These are phyloP conservation scores for Rubroshorea leprosula DNA, from an alignment of 345 rosid species.

Conservation along the genomic window DNA sequence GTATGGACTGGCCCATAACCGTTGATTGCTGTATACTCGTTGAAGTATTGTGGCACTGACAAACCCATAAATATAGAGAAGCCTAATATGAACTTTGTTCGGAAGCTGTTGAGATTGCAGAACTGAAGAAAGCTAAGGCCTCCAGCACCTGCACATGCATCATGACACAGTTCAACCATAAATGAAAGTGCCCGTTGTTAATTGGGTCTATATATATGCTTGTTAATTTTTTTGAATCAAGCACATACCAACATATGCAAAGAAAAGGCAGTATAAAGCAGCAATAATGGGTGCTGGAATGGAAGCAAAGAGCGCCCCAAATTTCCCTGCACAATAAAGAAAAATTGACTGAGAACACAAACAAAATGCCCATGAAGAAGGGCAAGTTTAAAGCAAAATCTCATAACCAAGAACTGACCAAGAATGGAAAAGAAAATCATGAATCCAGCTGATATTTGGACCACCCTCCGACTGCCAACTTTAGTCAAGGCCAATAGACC, in stretches of 20 bases:
- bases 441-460: constrained; percentile 93
- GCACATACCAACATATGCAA: constrained; percentile 81
- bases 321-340: constrained; percentile 58
- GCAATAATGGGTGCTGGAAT: constrained; percentile 80
- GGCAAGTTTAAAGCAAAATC: constrained; percentile 7
- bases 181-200: not conserved
- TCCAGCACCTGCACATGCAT: constrained; percentile 53
- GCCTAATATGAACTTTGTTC: constrained; percentile 68
- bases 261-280: constrained; percentile 80
- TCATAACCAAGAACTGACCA: constrained; percentile 36
- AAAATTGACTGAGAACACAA: constrained; percentile 4
- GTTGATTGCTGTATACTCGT: constrained; percentile 74
- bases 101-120: constrained; percentile 90
- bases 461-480: constrained; percentile 95
- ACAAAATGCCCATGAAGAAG: constrained; percentile 9
- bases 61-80: constrained; percentile 86
- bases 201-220: constrained; percentile 5
- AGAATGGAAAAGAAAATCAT: constrained; percentile 97
- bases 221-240: not conserved
- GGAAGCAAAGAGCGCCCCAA: constrained; percentile 92
- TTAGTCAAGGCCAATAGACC: constrained; percentile 84
- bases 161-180: constrained; percentile 1
- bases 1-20: constrained; percentile 90
- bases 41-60: constrained; percentile 89
- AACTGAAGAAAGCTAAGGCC: constrained; percentile 88